Evolutionary conservation across 202 grass and related monocot genomes (phyloP).

Genomic region (Setaria italica): DNA sequence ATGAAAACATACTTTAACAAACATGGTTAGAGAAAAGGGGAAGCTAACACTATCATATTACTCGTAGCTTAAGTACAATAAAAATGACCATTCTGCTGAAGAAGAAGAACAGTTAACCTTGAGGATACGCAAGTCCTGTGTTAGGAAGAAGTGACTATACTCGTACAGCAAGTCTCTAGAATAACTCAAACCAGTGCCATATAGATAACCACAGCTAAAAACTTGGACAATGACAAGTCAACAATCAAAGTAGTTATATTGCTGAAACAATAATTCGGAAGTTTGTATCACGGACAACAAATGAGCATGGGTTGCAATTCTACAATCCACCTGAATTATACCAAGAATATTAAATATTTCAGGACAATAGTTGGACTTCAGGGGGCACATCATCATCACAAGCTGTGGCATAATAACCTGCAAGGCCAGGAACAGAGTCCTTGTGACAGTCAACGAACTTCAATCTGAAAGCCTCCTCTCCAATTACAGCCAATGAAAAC

Average conservation of each 20-base stretch:
- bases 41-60: no score
- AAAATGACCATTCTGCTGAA: no score
- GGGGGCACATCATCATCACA: neutral
- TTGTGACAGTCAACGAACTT: neutral
- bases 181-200: neutral
- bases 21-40: no score
- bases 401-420: neutral
- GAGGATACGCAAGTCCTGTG: neutral
- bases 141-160: neutral
- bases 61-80: no score
- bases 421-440: neutral
- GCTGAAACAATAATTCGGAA: neutral
- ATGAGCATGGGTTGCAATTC: no score
- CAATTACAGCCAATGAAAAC: no score
- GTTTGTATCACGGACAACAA: neutral
- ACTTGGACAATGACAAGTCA: neutral
- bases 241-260: neutral
- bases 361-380: neutral
- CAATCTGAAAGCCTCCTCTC: neutral
- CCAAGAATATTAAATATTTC: neutral
- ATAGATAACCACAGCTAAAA: neutral
- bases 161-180: neutral
- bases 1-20: no score
- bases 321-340: neutral
- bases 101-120: no score